Evolutionary conservation across 169 alveolate genomes (phyloP).

Genomic region (Plasmodium billcollinsi): DNA sequence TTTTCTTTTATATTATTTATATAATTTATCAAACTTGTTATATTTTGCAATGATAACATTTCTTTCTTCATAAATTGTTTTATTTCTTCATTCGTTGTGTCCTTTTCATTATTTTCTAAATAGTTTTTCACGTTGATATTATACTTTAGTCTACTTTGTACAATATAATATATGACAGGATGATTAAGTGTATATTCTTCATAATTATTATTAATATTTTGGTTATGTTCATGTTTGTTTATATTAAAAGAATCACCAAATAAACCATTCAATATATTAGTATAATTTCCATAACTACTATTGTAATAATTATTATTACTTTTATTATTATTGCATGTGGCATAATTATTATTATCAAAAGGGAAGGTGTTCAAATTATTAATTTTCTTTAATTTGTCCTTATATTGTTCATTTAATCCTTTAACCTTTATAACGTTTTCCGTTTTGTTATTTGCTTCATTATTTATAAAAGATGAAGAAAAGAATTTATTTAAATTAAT

Average conservation of each 20-base stretch:
- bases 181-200: conserved; percentile 5
- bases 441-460: no score
- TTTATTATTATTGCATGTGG: no score
- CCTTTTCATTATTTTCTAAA: conserved; percentile 9
- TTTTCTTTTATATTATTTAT: not conserved
- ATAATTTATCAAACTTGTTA: conserved; percentile 11
- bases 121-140: conserved; percentile 52
- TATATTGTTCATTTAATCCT: no score
- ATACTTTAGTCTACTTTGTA: conserved; percentile 45
- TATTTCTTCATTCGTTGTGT: conserved; percentile 18
- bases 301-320: no score
- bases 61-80: conserved; percentile 43
- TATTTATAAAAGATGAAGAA: not conserved
- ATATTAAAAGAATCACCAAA: not conserved
- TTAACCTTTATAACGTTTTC: no score
- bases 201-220: not conserved
- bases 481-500: conserved; percentile 15
- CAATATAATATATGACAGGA: conserved; percentile 25
- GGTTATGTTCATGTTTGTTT: not conserved
- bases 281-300: no score
- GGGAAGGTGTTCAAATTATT: no score
- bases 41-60: conserved; percentile 21
- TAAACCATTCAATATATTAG: no score
- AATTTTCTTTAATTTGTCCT: no score
- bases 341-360: no score